A percentile compares a stretch with the other conserved stretches of the same genome.
Conservation (phyloP, 139 green algal genomes). For the Pseudopediastrum boryanum region DNA sequence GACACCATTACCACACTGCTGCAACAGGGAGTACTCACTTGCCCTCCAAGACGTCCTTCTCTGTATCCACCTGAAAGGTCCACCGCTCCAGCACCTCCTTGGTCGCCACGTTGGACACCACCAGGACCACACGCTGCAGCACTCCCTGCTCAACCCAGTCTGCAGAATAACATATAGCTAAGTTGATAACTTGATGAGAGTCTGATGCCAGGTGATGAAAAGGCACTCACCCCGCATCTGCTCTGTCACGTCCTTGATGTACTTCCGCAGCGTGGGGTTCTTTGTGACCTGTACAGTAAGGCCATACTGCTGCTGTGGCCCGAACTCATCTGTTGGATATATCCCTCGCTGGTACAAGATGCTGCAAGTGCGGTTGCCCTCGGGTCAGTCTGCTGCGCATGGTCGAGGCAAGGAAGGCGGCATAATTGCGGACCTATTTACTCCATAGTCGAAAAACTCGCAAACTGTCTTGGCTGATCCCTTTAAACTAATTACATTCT, state of each 20-base stretch:
- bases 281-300: constrained; percentile 87
- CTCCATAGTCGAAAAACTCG: constrained; percentile 95
- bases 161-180: constrained; percentile 34
- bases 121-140: constrained; percentile 93
- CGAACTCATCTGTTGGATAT: constrained; percentile 91
- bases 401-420: not conserved
- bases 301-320: constrained; percentile 90
- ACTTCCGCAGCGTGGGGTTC: constrained; percentile 78
- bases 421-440: constrained; percentile 71
- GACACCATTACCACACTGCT: not conserved
- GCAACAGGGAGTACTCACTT: constrained; percentile 13
- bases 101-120: constrained; percentile 71
- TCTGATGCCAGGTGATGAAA: not conserved
- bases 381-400: not conserved
- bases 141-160: constrained; percentile 86
- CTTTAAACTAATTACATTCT: constrained; percentile 90
- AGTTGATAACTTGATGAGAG: not conserved
- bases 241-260: constrained; percentile 80
- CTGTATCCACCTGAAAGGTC: constrained; percentile 94
- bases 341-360: constrained; percentile 98
- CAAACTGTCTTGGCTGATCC: constrained; percentile 86
- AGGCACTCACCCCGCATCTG: constrained; percentile 74
- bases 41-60: not conserved
- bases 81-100: constrained; percentile 92
- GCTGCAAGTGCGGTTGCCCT: constrained; percentile 48